Evolutionary conservation across 1,139 yeast genomes (phyloP).

Genomic region (Pneumocystis carinii): DNA sequence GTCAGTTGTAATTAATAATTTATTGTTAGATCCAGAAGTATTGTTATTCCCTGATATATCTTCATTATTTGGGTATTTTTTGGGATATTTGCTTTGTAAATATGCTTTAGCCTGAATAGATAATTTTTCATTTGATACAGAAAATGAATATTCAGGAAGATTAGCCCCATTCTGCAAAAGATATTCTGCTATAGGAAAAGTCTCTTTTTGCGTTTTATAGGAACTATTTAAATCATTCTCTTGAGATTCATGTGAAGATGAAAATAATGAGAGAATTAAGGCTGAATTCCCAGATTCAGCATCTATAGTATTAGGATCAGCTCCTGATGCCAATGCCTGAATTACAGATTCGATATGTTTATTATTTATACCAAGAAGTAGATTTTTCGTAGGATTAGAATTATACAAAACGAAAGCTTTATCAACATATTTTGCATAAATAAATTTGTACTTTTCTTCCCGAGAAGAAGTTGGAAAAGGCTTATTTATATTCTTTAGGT

Average conservation of each 20-base stretch:
- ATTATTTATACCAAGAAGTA: slow-evolving; percentile 23
- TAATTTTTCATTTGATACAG: not conserved
- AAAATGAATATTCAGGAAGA: slow-evolving; percentile 17
- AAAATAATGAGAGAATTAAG: slow-evolving; percentile 7
- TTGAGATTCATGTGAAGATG: slow-evolving; percentile 6
- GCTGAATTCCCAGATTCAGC: slow-evolving; percentile 5
- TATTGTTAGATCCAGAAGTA: not conserved
- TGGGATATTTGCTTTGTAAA: not conserved
- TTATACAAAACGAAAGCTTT: slow-evolving; percentile 24
- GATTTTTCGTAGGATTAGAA: slow-evolving; percentile 24
- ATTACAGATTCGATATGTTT: slow-evolving; percentile 23
- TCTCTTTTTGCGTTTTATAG: slow-evolving; percentile 9
- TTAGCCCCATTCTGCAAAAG: slow-evolving; percentile 49
- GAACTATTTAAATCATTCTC: slow-evolving; percentile 7
- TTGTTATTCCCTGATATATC: not conserved
- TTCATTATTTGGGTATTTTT: not conserved
- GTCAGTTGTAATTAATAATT: not conserved
- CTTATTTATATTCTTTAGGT: slow-evolving; percentile 26
- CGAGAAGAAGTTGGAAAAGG: slow-evolving; percentile 15
- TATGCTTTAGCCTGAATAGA: not conserved
- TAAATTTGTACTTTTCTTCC: slow-evolving; percentile 18
- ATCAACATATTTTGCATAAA: slow-evolving; percentile 30
- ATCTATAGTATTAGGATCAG: slow-evolving; percentile 23
- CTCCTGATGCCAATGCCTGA: slow-evolving; percentile 29
- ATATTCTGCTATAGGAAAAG: slow-evolving; percentile 61